phyloP scores from a whole-genome alignment of 176 grass and related monocot species.

The Poa pratensis region DNA sequence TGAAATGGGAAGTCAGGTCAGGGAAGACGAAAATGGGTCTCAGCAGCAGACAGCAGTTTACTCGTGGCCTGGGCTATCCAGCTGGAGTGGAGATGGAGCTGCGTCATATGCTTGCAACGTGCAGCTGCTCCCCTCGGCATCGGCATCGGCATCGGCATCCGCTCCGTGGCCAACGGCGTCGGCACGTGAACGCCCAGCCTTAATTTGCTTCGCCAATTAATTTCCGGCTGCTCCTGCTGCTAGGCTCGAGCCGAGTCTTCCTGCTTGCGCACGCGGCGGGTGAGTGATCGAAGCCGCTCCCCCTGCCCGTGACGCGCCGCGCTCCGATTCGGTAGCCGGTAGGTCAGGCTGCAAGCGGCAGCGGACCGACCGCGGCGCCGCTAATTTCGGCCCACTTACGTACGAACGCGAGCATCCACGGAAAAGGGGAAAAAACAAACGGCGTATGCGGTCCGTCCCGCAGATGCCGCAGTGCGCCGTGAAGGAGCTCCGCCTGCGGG shows the following conservation, averaged over 20 bases:
- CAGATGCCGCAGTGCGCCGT: no score
- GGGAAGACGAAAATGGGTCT: no score
- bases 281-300: not conserved
- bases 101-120: slow-evolving; percentile 17
- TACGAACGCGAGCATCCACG: no score
- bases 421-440: no score
- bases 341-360: no score
- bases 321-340: not conserved
- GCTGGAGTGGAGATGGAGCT: not conserved
- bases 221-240: not conserved
- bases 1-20: no score
- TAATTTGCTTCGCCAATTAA: not conserved
- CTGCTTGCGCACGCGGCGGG: slow-evolving; percentile 20
- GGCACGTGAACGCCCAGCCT: slow-evolving; percentile 36
- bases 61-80: not conserved
- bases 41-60: not conserved
- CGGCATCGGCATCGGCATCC: not conserved
- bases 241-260: not conserved
- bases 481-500: no score
- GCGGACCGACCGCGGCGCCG: no score
- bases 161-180: slow-evolving; percentile 34
- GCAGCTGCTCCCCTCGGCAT: slow-evolving; percentile 24
- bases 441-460: no score
- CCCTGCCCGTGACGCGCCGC: not conserved
- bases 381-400: no score